Evolutionary conservation across 305 asterid genomes (phyloP), one percentile per base, ranked within the genome.

Genomic region (Nicotiana rustica): DNA sequence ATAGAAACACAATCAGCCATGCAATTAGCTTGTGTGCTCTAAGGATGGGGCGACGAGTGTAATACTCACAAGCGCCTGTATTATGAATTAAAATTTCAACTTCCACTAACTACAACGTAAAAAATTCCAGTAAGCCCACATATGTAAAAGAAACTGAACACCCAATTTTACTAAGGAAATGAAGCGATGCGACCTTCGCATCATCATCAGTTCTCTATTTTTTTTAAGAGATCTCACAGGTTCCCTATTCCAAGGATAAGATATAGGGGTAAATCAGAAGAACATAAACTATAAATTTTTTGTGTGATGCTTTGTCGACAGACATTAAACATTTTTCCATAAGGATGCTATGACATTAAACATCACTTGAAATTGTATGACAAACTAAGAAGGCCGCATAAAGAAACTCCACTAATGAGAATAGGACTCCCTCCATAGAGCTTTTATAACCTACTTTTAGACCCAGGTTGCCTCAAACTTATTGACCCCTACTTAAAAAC

Each of bases 321-420:
- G 65, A 56, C 67, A 31, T 4, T 17, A 9, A 12, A 55, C 66
- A 76, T 25, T 41, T 41, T 41, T 41, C 12, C 0, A 41, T 8
- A 41, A 7, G 49, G 80, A 52, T 55, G 80, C 66, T 76, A 76
- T 8, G n/a, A 56, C 67, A 76, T 17, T 17, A 31, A 18, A 55
- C 49, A 76, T 49, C 31, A 52, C 21, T 14, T 73, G 64, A 7
- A 29, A 49, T 52, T 6, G 80, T 76, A 76, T 56, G 31, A 56
- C 17, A 76, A 55, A 56, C 44, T 55, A 29, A 19, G 19, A 55
- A 76, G 17, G 47, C 80, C 2, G 10, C 17, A 3, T 4, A 31
- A 76, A 76, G 10, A 18, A 52, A 55, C 29, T 76, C 67, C 52
- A 76, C 67, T 55, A 56, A 31, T 76, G 67, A 76, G 80, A 55